These are phyloP conservation scores for Trichoderma atrobrunneum DNA, from an alignment of 2,329 filamentous ascomycete genomes.

Conservation along the genomic window DNA sequence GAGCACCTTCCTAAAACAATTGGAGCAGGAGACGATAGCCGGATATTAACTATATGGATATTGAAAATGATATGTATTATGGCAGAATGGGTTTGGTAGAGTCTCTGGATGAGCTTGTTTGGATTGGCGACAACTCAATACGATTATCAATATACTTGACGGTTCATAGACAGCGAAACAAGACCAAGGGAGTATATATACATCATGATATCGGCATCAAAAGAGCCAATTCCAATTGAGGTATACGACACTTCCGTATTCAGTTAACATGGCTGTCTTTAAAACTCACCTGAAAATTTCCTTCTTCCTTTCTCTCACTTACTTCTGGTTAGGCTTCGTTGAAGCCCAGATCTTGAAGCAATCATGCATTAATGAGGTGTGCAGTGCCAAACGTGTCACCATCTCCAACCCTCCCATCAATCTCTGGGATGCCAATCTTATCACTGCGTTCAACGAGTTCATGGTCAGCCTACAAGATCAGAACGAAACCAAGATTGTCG, in stretches of 20 bases:
- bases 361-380: neutral
- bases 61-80: neutral
- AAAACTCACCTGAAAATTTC: neutral
- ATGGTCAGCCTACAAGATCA: neutral
- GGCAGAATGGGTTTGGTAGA: neutral
- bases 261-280: neutral
- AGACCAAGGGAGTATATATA: neutral
- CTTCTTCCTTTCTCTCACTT: neutral
- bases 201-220: neutral
- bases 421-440: neutral
- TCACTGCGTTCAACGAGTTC: neutral
- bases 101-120: neutral
- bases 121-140: neutral
- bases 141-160: neutral
- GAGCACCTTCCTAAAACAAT: neutral
- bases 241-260: neutral
- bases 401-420: neutral
- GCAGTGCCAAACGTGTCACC: constrained; percentile 2
- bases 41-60: neutral
- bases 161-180: neutral
- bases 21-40: neutral
- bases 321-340: neutral
- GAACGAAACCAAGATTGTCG: neutral
- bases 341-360: neutral
- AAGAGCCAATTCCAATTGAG: neutral